phyloP scores from a whole-genome alignment of 495 filamentous ascomycete species.

The Penicillium lagena region DNA sequence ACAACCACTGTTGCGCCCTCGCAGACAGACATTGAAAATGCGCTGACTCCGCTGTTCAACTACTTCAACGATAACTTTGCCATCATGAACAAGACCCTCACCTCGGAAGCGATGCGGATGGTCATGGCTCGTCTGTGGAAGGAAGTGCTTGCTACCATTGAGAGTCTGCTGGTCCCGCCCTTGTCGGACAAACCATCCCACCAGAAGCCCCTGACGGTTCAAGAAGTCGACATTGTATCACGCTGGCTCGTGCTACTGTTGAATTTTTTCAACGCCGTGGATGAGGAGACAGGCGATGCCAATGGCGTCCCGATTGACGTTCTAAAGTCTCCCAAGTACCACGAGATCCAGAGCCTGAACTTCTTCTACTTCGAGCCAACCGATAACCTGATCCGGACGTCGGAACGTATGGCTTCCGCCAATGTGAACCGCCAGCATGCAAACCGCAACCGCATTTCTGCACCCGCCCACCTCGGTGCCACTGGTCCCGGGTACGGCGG shows the following conservation, averaged over 20 bases:
- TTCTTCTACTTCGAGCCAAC: slow-evolving; percentile 98
- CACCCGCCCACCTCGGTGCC: slow-evolving; percentile 55
- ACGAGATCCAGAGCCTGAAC: slow-evolving; percentile 89
- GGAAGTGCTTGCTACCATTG: slow-evolving; percentile 87
- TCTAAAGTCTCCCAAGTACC: slow-evolving; percentile 94
- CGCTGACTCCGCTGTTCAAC: slow-evolving; percentile 80
- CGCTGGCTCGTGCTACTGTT: slow-evolving; percentile 90
- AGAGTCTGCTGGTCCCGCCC: slow-evolving; percentile 85
- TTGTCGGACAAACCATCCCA: slow-evolving; percentile 91
- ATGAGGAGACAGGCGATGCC: slow-evolving; percentile 78
- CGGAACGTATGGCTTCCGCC: slow-evolving; percentile 89
- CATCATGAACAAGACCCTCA: slow-evolving; percentile 95
- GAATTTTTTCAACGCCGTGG: slow-evolving; percentile 90
- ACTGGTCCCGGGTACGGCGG: slow-evolving; percentile 58
- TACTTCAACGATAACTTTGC: slow-evolving; percentile 99
- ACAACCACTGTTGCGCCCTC: slow-evolving; percentile 54
- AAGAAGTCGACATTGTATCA: slow-evolving; percentile 92
- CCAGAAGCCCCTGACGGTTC: slow-evolving; percentile 78
- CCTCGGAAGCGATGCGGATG: slow-evolving; percentile 85
- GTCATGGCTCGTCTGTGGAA: slow-evolving; percentile 99
- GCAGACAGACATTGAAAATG: slow-evolving; percentile 67
- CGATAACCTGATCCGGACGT: slow-evolving; percentile 84
- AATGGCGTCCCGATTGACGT: slow-evolving; percentile 86
- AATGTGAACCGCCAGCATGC: slow-evolving; percentile 71
- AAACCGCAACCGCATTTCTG: slow-evolving; percentile 63